Evolutionary conservation across 2,329 filamentous ascomycete species (phyloP).

Genomic region (Cladosporium phlei): DNA sequence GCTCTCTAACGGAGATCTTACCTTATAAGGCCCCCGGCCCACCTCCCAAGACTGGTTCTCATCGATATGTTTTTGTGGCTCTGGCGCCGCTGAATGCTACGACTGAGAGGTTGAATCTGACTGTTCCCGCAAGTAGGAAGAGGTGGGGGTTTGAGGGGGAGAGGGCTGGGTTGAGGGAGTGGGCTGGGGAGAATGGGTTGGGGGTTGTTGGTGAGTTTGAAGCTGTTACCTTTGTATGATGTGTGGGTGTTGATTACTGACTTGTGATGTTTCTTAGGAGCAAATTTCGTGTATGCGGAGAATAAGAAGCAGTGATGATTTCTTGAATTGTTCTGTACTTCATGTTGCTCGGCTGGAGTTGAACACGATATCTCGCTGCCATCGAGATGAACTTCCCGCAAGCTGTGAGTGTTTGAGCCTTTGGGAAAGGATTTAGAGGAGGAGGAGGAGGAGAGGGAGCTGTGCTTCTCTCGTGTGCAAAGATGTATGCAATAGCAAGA

Average conservation of each 20-base stretch:
- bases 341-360: too few species aligned
- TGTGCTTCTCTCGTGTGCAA: too few species aligned
- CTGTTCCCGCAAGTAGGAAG: conserved; percentile 45
- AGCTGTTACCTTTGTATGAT: neutral
- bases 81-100: conserved; percentile 45
- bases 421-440: too few species aligned
- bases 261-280: conserved; percentile 24
- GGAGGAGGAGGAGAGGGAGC: too few species aligned
- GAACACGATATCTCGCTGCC: too few species aligned
- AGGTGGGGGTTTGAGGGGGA: conserved; percentile 54
- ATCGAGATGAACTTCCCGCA: too few species aligned
- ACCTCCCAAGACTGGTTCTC: conserved; percentile 52
- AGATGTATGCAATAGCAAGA: too few species aligned
- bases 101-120: conserved; percentile 38
- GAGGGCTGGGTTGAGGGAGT: conserved; percentile 48
- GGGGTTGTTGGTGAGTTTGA: conserved; percentile 40
- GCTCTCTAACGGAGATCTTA: conserved; percentile 37
- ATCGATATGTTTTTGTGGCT: conserved; percentile 54
- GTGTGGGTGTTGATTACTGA: conserved; percentile 11
- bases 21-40: conserved; percentile 52
- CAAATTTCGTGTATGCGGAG: conserved; percentile 45
- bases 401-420: too few species aligned
- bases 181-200: conserved; percentile 47
- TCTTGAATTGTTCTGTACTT: neutral
- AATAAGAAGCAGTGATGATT: conserved; percentile 44